Conservation (phyloP, 75 land plant genomes). For the Larix kaempferi region DNA sequence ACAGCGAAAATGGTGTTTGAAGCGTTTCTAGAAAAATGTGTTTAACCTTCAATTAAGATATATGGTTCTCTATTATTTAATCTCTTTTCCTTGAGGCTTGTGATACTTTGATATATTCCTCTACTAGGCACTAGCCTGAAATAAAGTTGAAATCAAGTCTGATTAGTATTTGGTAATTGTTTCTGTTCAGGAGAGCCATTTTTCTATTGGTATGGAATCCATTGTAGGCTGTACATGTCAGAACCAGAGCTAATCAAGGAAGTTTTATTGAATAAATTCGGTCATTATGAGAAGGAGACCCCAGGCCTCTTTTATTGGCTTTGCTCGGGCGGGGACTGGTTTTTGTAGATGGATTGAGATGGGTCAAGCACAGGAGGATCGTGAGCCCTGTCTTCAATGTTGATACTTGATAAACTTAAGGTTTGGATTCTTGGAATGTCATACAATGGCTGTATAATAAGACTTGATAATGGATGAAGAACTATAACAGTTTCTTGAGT, state of each 20-base stretch:
- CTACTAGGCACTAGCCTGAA: neutral
- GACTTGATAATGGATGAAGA: too few species aligned
- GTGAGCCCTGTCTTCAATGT: conserved; percentile 20
- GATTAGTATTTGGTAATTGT: neutral
- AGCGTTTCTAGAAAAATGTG: too few species aligned
- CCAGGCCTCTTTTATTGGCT: neutral
- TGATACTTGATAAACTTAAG: conserved; percentile 41
- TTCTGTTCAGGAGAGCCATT: conserved; percentile 34
- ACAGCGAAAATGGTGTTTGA: too few species aligned
- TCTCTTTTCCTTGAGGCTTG: neutral
- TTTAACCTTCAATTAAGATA: too few species aligned
- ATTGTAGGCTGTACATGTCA: conserved; percentile 29
- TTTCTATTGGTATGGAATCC: conserved; percentile 43
- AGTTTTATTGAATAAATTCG: conserved; percentile 32
- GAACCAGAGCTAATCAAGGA: conserved; percentile 42
- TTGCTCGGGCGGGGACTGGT: conserved; percentile 28
- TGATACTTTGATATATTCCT: too few species aligned
- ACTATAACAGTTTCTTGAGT: too few species aligned
- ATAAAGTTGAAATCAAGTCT: too few species aligned
- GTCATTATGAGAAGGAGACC: conserved; percentile 2
- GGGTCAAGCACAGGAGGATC: conserved; percentile 17
- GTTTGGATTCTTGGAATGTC: conserved; percentile 5
- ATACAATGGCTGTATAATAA: neutral
- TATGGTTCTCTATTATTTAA: neutral
- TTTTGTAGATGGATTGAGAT: conserved; percentile 10